Conservation (phyloP, 208 protist species). For the Plasmodiophora brassicae region DNA sequence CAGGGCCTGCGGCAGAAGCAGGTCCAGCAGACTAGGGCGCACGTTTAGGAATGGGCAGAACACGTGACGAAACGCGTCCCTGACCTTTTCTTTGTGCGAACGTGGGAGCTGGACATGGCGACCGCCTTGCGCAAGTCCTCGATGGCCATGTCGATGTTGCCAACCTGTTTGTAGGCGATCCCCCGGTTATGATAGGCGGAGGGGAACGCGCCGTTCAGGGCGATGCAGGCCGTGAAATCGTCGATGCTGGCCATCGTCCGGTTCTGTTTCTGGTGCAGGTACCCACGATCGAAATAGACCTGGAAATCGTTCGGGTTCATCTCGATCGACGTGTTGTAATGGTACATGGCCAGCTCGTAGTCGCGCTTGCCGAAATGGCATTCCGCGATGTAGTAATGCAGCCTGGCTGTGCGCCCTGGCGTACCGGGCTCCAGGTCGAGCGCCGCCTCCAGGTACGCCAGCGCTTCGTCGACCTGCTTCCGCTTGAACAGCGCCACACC, state of each 20-base stretch:
- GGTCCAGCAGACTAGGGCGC: slow-evolving; percentile 26
- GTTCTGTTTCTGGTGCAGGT: background rate
- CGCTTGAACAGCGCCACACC: slow-evolving; percentile 14
- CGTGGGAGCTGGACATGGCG: background rate
- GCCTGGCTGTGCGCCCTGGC: background rate
- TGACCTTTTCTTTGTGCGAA: slow-evolving; percentile 6
- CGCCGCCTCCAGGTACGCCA: background rate
- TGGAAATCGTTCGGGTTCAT: background rate
- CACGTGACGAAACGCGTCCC: background rate
- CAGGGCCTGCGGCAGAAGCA: background rate
- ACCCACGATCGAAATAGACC: slow-evolving; percentile 28
- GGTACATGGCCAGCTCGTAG: background rate
- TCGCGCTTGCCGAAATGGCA: background rate
- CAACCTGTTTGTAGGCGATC: background rate
- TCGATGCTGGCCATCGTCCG: background rate
- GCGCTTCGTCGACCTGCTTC: slow-evolving; percentile 13
- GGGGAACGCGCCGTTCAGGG: background rate
- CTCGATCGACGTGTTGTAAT: slow-evolving; percentile 20
- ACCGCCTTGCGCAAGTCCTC: background rate
- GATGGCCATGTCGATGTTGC: slow-evolving; percentile 3
- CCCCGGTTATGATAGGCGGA: background rate
- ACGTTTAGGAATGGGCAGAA: too few species aligned
- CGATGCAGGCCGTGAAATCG: slow-evolving; percentile 9
- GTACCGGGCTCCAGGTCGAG: background rate
- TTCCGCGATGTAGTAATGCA: background rate